phyloP scores from a whole-genome alignment of 345 rosid genomes.

The Draba incana region DNA sequence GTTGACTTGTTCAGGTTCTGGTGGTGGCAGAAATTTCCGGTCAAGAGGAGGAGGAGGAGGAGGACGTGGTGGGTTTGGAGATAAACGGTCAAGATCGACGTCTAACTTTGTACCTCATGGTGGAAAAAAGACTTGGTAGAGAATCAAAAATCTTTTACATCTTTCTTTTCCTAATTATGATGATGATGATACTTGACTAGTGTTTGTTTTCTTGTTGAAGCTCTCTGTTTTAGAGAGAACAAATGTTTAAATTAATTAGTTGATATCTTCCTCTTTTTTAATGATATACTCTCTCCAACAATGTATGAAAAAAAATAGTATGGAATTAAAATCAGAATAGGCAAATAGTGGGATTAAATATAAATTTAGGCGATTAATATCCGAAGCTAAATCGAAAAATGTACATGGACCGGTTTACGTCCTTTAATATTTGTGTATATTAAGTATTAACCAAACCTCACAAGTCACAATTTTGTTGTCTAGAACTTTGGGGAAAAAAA shows the following conservation, averaged over 20 bases:
- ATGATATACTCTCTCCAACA: neutral
- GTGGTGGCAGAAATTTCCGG: slow-evolving; percentile 63
- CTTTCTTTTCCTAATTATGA: neutral
- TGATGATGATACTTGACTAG: slow-evolving; percentile 13
- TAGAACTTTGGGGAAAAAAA: neutral
- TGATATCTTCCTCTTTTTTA: slow-evolving; percentile 12
- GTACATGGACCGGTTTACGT: too few relatives aligned
- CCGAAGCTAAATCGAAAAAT: neutral
- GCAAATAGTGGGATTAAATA: neutral
- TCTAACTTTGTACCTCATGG: slow-evolving; percentile 79
- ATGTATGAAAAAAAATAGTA: too few relatives aligned
- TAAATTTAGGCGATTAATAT: too few relatives aligned
- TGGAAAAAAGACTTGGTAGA: slow-evolving; percentile 64
- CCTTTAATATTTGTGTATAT: too few relatives aligned
- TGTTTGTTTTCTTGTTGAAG: slow-evolving; percentile 28
- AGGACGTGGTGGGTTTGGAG: slow-evolving; percentile 75
- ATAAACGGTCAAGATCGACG: slow-evolving; percentile 65
- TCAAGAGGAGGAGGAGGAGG: slow-evolving; percentile 88
- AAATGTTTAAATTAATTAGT: slow-evolving; percentile 17
- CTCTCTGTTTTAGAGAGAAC: slow-evolving; percentile 33
- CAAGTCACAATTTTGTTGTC: neutral
- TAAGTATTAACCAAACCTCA: neutral
- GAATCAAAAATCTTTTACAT: neutral
- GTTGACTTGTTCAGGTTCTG: slow-evolving; percentile 49
- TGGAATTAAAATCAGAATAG: too few relatives aligned